Conservation (phyloP, 306 rosid genomes). For the Pyrus pyrifolia region DNA sequence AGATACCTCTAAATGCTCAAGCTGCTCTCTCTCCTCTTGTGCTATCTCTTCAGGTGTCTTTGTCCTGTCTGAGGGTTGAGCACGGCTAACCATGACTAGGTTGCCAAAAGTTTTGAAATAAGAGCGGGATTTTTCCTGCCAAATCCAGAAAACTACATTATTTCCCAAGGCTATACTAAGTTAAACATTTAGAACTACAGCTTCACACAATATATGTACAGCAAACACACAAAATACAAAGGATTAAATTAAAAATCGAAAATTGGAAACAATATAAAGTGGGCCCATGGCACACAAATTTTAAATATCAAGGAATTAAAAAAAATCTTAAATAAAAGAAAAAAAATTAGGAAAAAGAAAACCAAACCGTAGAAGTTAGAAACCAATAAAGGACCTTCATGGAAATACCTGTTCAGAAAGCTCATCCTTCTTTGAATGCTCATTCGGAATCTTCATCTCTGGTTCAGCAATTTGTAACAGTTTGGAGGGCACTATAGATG, state of each 20-base stretch:
- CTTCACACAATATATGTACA: not conserved
- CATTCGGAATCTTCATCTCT: constrained; percentile 40
- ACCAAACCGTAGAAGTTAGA: not conserved
- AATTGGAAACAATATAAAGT: not conserved
- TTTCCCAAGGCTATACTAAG: too few relatives aligned
- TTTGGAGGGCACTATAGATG: constrained; percentile 50
- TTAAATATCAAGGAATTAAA: not conserved
- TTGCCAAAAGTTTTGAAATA: constrained; percentile 68
- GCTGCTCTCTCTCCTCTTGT: constrained; percentile 78
- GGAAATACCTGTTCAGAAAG: constrained; percentile 40
- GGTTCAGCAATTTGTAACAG: constrained; percentile 51
- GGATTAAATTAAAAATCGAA: not conserved
- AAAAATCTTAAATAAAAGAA: not conserved
- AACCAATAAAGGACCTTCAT: not conserved
- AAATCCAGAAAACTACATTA: not conserved
- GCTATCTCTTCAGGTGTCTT: constrained; percentile 91
- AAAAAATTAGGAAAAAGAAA: not conserved
- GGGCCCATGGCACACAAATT: not conserved
- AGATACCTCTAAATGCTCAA: constrained; percentile 72
- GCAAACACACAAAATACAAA: not conserved
- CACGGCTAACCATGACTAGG: constrained; percentile 77
- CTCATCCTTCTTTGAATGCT: constrained; percentile 35
- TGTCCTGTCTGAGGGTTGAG: constrained; percentile 85
- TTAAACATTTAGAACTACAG: not conserved
- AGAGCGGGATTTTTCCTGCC: constrained; percentile 70